Conservation (phyloP, 2,329 filamentous ascomycete species). For the Aspergillus tubingensis region DNA sequence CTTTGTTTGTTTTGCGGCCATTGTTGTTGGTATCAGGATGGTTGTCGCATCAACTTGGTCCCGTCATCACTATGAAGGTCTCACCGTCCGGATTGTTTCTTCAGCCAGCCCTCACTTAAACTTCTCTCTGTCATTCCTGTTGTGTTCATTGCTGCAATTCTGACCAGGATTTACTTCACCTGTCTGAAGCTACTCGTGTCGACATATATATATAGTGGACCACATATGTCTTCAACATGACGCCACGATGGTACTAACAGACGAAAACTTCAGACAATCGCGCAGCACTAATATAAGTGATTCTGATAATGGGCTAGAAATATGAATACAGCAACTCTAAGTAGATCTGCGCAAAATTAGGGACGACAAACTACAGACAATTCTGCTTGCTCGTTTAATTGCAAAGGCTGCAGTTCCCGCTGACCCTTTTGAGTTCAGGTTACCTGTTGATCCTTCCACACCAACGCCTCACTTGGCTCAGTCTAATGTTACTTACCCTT, state of each 20-base stretch:
- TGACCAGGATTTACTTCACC: no score
- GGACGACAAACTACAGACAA: no score
- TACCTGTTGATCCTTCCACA: background rate
- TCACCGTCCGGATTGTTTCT: background rate
- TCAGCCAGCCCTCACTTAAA: background rate
- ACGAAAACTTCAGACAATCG: no score
- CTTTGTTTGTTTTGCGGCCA: conserved; percentile 4
- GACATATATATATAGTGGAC: no score
- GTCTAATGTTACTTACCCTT: background rate
- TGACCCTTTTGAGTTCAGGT: background rate
- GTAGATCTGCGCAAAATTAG: no score
- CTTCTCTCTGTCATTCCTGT: background rate
- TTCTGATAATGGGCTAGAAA: no score
- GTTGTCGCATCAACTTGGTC: conserved; percentile 7
- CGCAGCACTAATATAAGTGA: no score
- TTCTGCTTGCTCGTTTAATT: no score
- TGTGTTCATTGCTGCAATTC: background rate
- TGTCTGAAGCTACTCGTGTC: no score
- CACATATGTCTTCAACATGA: no score
- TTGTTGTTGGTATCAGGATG: background rate
- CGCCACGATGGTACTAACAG: no score
- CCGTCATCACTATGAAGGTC: background rate
- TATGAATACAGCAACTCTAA: no score
- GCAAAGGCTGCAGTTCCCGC: background rate
- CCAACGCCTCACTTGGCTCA: background rate